A percentile compares a stretch with the other conserved stretches of the same genome.
phyloP scores from a whole-genome alignment of 2,329 filamentous ascomycete species.

The Clarireedia monteithiana region DNA sequence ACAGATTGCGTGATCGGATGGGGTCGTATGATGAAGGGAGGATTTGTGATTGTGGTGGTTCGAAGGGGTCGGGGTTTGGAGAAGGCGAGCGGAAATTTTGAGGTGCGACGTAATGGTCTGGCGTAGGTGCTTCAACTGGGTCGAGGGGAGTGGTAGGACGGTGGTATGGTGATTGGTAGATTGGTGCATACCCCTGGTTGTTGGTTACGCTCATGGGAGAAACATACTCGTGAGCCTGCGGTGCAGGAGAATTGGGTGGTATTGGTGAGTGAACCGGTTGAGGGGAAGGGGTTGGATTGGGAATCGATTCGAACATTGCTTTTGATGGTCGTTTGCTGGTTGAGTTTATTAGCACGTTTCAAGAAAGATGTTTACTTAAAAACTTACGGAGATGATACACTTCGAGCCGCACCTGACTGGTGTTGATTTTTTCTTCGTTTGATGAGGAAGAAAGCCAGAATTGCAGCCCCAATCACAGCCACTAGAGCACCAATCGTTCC shows the following conservation, averaged over 20 bases:
- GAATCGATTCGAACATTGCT: background rate
- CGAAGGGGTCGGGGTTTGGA: background rate
- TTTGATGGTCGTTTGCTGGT: background rate
- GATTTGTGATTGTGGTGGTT: slow-evolving; percentile 2
- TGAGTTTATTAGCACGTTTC: background rate
- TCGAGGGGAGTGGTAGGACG: background rate
- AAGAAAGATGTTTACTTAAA: background rate
- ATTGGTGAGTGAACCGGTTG: background rate
- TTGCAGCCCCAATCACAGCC: background rate
- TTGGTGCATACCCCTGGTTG: background rate
- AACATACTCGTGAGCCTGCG: background rate
- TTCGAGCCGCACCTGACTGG: background rate
- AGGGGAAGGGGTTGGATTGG: background rate
- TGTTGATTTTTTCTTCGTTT: background rate
- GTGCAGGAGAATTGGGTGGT: background rate
- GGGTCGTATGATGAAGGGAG: slow-evolving; percentile 1
- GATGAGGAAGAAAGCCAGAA: background rate
- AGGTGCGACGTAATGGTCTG: background rate
- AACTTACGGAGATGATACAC: background rate
- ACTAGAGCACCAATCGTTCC: background rate
- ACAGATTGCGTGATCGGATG: background rate
- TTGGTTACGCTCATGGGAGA: background rate
- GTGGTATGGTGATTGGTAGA: slow-evolving; percentile 1
- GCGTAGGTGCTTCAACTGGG: slow-evolving; percentile 1
- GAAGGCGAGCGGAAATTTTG: background rate